Evolutionary conservation across 23 red algal species (phyloP).

Genomic region (Agarophyton chilense): DNA sequence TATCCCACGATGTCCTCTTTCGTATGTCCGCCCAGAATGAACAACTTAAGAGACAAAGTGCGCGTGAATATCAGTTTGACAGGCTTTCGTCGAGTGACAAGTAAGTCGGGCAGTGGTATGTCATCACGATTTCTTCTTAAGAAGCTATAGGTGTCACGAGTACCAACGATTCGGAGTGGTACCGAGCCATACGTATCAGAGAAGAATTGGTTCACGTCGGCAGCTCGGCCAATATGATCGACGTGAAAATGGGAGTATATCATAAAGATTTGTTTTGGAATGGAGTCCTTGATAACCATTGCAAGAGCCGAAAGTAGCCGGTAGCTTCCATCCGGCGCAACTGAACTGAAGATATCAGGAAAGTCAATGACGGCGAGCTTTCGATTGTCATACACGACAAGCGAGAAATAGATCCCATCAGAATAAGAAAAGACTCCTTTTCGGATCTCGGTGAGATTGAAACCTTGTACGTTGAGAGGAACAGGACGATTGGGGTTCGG

Average conservation of each 20-base stretch:
- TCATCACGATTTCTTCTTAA: slow-evolving; percentile 5
- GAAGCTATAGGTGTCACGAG: slow-evolving; percentile 23
- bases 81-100: not conserved
- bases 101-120: not conserved
- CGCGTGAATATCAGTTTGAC: not conserved
- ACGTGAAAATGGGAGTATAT: slow-evolving; percentile 47
- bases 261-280: slow-evolving; percentile 15
- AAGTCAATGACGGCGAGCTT: slow-evolving; percentile 44
- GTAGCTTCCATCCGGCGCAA: slow-evolving; percentile 26
- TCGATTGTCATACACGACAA: slow-evolving; percentile 16
- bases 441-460: slow-evolving; percentile 40
- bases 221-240: slow-evolving; percentile 35
- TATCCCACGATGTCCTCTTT: slow-evolving; percentile 17
- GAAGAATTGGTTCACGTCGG: not conserved
- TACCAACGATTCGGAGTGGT: not conserved
- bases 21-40: slow-evolving; percentile 18
- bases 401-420: slow-evolving; percentile 40
- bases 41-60: slow-evolving; percentile 16
- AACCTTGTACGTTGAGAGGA: slow-evolving; percentile 10
- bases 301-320: not conserved
- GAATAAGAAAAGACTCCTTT: slow-evolving; percentile 48
- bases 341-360: slow-evolving; percentile 15
- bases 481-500: slow-evolving; percentile 6
- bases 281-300: not conserved
- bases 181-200: not conserved